These are phyloP conservation scores for Calendula officinalis DNA, from an alignment of 129 eudicot genomes.

Conservation along the genomic window DNA sequence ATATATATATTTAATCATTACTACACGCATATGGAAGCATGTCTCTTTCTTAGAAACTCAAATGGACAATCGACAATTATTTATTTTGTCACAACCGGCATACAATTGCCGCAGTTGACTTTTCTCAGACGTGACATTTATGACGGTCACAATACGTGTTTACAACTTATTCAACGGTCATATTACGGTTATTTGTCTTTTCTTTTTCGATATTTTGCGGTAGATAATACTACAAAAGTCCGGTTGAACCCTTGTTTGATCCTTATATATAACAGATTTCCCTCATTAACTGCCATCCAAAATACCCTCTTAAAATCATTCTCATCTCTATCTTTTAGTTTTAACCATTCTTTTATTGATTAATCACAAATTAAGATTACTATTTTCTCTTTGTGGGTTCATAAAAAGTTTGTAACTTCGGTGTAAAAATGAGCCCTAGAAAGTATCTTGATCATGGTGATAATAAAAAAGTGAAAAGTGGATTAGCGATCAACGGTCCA, in stretches of 20 bases:
- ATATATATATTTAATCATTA: no score
- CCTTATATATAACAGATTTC: no score
- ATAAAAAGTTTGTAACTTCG: neutral
- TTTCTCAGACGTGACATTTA: conserved; percentile 18
- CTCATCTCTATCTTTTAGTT: no score
- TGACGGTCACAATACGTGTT: conserved; percentile 19
- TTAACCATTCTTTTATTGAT: no score
- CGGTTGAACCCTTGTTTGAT: no score
- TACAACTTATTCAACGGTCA: conserved; percentile 16
- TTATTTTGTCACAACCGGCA: conserved; percentile 10
- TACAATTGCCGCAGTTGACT: conserved; percentile 22
- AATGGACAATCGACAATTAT: neutral
- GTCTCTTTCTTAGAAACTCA: conserved; percentile 24
- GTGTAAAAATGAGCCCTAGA: conserved; percentile 25
- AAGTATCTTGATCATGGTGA: conserved; percentile 26
- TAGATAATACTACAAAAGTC: no score
- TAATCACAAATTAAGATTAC: no score
- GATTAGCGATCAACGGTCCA: conserved; percentile 40
- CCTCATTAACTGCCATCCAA: no score
- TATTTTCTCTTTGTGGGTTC: neutral
- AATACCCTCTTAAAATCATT: no score
- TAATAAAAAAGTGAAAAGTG: conserved; percentile 14
- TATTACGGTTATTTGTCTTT: neutral
- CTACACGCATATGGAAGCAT: neutral
- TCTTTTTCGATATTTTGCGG: no score